A percentile compares a stretch with the other conserved stretches of the same genome.
phyloP scores from a whole-genome alignment of 2,329 filamentous ascomycete species.

The Sclerotinia subarctica region DNA sequence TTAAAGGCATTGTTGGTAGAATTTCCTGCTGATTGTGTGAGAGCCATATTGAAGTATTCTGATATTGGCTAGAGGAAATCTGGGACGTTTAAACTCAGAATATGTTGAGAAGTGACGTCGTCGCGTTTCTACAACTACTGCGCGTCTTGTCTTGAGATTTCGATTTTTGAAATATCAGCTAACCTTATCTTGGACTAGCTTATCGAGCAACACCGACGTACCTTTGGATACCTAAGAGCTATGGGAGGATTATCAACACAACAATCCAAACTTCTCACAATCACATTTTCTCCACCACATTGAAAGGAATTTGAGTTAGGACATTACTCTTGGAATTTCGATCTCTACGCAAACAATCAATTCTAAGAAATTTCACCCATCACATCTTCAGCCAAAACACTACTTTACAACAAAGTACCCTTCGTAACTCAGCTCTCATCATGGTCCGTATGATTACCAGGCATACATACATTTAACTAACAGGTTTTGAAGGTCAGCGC shows the following conservation, averaged over 20 bases:
- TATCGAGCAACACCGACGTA: slow-evolving; percentile 21
- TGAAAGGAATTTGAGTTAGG: neutral
- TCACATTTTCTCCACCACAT: slow-evolving; percentile 1
- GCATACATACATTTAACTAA: neutral
- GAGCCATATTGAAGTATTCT: slow-evolving; percentile 46
- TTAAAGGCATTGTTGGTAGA: slow-evolving; percentile 65
- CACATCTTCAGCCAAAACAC: neutral
- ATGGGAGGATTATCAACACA: slow-evolving; percentile 22
- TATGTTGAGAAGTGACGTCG: slow-evolving; percentile 19
- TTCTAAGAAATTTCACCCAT: neutral
- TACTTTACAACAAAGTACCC: neutral
- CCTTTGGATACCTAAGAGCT: slow-evolving; percentile 23
- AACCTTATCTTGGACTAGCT: slow-evolving; percentile 21
- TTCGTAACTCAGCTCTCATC: slow-evolving; percentile 13
- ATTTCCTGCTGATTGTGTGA: slow-evolving; percentile 39
- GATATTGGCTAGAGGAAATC: slow-evolving; percentile 23
- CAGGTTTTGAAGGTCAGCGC: slow-evolving; percentile 13
- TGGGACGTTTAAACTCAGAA: slow-evolving; percentile 13
- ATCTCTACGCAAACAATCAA: neutral
- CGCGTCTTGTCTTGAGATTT: slow-evolving; percentile 20
- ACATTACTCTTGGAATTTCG: neutral
- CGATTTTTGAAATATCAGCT: slow-evolving; percentile 19
- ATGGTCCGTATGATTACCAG: slow-evolving; percentile 14
- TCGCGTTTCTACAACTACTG: slow-evolving; percentile 22
- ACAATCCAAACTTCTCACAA: slow-evolving; percentile 17